Percentiles rank a stretch among this genome's conserved stretches.
phyloP scores from a whole-genome alignment of 2,329 filamentous ascomycete species.

The Drechslerella coelobrocha region DNA sequence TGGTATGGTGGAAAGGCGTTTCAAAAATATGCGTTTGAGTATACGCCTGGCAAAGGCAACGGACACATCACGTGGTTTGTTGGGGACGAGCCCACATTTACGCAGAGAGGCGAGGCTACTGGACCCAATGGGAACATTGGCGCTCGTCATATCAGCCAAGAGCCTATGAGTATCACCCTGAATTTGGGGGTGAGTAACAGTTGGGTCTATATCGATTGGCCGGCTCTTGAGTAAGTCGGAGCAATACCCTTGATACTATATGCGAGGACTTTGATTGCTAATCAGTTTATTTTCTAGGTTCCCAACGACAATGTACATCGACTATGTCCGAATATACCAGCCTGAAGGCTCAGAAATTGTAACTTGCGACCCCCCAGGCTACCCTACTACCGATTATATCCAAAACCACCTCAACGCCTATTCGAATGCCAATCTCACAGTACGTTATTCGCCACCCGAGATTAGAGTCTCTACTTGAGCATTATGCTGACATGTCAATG shows the following conservation, averaged over 20 bases:
- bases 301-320: conserved; percentile 63
- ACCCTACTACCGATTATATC: conserved; percentile 73
- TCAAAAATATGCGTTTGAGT: conserved; percentile 70
- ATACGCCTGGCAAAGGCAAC: conserved; percentile 64
- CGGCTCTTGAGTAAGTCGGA: conserved; percentile 32
- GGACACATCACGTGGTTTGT: conserved; percentile 74
- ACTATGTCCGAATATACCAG: conserved; percentile 66
- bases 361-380: conserved; percentile 73
- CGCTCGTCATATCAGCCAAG: conserved; percentile 69
- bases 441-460: conserved; percentile 62
- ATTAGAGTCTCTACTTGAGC: not conserved
- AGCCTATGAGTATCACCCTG: conserved; percentile 72
- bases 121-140: conserved; percentile 75
- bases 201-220: conserved; percentile 63
- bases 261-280: not conserved
- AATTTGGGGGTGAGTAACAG: conserved; percentile 72
- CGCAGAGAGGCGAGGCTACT: conserved; percentile 64
- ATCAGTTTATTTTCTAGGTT: conserved; percentile 19
- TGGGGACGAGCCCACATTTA: conserved; percentile 70
- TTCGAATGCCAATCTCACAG: conserved; percentile 69
- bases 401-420: conserved; percentile 68
- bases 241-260: not conserved
- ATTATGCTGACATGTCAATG: not conserved
- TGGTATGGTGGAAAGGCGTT: conserved; percentile 72
- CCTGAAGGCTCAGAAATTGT: conserved; percentile 62